Evolutionary conservation across 2,329 filamentous ascomycete species (phyloP), one percentile per base, ranked within the genome.

Genomic region (Apiospora saccharicola): DNA sequence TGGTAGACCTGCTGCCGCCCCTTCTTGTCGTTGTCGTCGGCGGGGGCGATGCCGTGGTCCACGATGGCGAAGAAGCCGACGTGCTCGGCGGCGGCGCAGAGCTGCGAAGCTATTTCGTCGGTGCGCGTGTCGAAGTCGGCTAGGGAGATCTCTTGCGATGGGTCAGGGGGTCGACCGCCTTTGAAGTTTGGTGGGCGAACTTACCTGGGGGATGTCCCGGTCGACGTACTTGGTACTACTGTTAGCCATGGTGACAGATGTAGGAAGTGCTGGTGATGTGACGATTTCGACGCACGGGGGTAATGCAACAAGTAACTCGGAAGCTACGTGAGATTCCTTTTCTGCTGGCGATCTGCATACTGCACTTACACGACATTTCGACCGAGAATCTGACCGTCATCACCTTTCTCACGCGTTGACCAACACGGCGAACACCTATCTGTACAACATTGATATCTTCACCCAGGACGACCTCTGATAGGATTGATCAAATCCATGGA

Each of bases 11-110:
- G n/a, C 22, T 6, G n/a, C 22, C 22, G 8, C 44, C 19, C 19
- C 44, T 46, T 46, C 7, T n/a, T 22, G 19, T 49, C 22, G 7
- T n/a, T 82, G 34, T 83, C 79, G 34, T 86, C 83, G 4, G 80
- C 75, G 47, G 79, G 76, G 2, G 83, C 80, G 72, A 90, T 86
- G 14, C 84, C 86, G 70, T 90, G 88, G 74, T 89, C 83, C 14
- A 85, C 78, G 8, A 90, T 75, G 67, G 84, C 85, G 79, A 90
- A 90, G 82, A 90, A 90, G 34, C 88, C 88, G 49, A 85, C 84
- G 19, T 87, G 86, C 74, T 90, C 87, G 2, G 88, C 86, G 1
- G 88, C 88, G 26, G 82, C 72, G 71, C 86, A 80, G 4, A 90
- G 82, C 72, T 89, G 79, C 2, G 77, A 71, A 0, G 87, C 88